Conservation (phyloP, 129 eudicot genomes). For the Flaveria trinervia region DNA sequence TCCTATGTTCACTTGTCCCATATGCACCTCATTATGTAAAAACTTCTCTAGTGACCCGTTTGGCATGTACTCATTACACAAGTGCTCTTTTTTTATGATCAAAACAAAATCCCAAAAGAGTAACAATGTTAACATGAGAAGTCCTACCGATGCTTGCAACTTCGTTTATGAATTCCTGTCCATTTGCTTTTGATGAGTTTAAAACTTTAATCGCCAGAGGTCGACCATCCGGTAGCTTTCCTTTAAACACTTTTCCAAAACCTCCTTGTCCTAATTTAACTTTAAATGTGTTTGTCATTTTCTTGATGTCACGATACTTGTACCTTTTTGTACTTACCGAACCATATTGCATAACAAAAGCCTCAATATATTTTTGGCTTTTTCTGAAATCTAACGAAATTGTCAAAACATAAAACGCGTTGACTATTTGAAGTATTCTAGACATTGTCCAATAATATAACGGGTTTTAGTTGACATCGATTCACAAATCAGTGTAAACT, state of each 20-base stretch:
- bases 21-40: not conserved
- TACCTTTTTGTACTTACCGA: constrained; percentile 25
- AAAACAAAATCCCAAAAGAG: constrained; percentile 37
- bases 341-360: constrained; percentile 22
- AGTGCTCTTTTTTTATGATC: constrained; percentile 32
- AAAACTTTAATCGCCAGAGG: constrained; percentile 35
- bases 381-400: too few relatives aligned
- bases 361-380: too few relatives aligned
- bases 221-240: constrained; percentile 29
- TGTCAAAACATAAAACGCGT: too few relatives aligned
- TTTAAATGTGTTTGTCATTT: constrained; percentile 31
- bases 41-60: constrained; percentile 48
- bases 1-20: constrained; percentile 2
- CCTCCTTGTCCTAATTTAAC: constrained; percentile 37
- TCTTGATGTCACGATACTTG: constrained; percentile 22
- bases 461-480: too few relatives aligned
- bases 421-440: too few relatives aligned
- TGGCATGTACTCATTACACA: constrained; percentile 38
- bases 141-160: constrained; percentile 42
- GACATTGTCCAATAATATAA: too few relatives aligned
- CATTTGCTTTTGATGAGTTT: constrained; percentile 33
- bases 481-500: too few relatives aligned
- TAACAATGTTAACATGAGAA: constrained; percentile 39
- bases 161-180: constrained; percentile 43
- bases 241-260: constrained; percentile 35